Base-by-base conservation (phyloP, 1,284 basidiomycete genomes). In the Trichosporon faecale region DNA sequence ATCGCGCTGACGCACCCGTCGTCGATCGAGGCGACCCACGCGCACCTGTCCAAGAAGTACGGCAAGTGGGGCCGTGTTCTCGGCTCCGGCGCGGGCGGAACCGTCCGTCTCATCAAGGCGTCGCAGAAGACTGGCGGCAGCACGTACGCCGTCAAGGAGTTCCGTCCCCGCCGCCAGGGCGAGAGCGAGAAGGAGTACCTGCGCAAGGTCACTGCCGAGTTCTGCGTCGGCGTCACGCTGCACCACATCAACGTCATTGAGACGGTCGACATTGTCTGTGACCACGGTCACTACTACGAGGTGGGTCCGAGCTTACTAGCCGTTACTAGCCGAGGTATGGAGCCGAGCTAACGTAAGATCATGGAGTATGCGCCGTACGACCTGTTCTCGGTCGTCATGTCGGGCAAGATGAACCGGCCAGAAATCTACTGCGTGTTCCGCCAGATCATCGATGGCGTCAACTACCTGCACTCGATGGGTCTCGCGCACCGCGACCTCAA, bases 311-410 rank as follows among this genome's bases (percentile, higher is more conserved):
- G 16, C n/a, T n/a, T 23, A 76, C 63, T 37, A 46, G 64, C 44
- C 66, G 67, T n/a, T 23, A 76, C 63, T 37, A 46, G 64, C 44
- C 66, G 67, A 64, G 14, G 7, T 16, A 18, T 14, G 25, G n/a
- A 23, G 55, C 55, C 25, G 55, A 66, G 64, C 68, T 72, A 49
- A 73, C 66, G 29, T 40, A 76, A 95, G 94, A 91, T 96, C 84
- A 99, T 99, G 97, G 95, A 99, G 85, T 99, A 98, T 79, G 97
- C 97, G 0, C 96, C 97, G 16, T 97, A 91, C 82, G 97, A 99
- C 85, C 89, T 99, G 66, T 99, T 99, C 86, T 94, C 91, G 69
- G 95, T 99, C 78, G 97, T 99, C 86, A 99, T 99, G 97, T 96
- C 95, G 35, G 93, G 94, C 74, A 96, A 94, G 85, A 99, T 99